Evolutionary conservation across 2,329 filamentous ascomycete genomes (phyloP), one percentile per base, ranked within the genome.

Genomic region (Reticulascus tulasneorum): DNA sequence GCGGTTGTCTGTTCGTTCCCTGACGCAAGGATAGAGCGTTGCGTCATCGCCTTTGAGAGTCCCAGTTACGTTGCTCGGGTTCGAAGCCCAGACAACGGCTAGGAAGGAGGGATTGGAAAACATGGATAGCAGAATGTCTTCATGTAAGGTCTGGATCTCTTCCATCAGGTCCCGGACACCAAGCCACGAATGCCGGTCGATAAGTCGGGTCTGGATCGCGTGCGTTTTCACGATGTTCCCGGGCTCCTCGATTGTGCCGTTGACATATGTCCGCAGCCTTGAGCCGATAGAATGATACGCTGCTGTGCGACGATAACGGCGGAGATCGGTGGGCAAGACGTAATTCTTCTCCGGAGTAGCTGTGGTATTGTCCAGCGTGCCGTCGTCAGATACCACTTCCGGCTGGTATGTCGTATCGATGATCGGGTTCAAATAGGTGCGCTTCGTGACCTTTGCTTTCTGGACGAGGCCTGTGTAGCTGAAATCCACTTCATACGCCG

Each of bases 151-250:
- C 35, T 55, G 49, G 19, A 63, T 40, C 10, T 42, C 33, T 0
- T 30, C n/a, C 11, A 34, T 36, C 9, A 63, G 38, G 30, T 60
- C 41, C 4, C 36, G 23, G 16, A 47, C 47, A 11, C 49, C 45
- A 29, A 58, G 51, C 29, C 46, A 56, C 18, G 54, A 52, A 12
- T 48, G 51, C 24, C 35, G 51, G 37, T 60, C 52, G n/a, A 69
- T 50, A 6, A 71, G 50, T 17, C 58, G 55, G 3, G 66, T 69
- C 35, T 62, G 62, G 6, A 61, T 51, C 9, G 63, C 54, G 15
- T 60, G 52, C 1, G 58, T 57, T 33, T 47, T 48, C 10, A 44
- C 49, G 18, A 55, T 47, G 10, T 46, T 36, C 20, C 51, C 36
- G 7, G 49, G 42, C 9, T 48, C 32, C 11, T 48, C 37, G 31